Conservation (phyloP, 148 eudicot species). For the Dianthus caryophyllus region DNA sequence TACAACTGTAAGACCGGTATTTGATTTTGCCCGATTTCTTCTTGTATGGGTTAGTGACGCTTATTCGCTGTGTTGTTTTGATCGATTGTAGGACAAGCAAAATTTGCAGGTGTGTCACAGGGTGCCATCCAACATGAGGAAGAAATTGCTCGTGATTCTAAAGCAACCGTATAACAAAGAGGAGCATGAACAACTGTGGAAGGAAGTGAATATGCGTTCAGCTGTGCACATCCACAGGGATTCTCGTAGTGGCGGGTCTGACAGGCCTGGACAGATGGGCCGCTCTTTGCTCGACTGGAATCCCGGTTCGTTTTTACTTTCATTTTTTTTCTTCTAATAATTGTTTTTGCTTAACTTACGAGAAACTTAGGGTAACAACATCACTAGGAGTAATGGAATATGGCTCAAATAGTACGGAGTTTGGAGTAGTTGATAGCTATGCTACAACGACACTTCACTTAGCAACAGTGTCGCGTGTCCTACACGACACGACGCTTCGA, state of each 20-base stretch:
- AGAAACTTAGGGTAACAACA: background rate
- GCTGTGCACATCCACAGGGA: slow-evolving; percentile 24
- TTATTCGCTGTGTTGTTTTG: background rate
- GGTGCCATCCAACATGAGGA: slow-evolving; percentile 1
- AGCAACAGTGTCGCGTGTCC: no score
- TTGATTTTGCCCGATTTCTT: background rate
- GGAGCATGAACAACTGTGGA: slow-evolving; percentile 36
- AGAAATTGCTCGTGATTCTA: slow-evolving; percentile 23
- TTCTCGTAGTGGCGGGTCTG: slow-evolving; percentile 27
- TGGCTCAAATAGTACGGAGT: no score
- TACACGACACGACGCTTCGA: no score
- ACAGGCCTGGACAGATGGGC: slow-evolving; percentile 13
- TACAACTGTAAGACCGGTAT: background rate
- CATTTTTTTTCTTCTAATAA: no score
- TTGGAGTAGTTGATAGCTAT: no score
- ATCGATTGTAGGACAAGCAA: slow-evolving; percentile 17
- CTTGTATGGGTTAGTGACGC: background rate
- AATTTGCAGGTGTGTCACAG: background rate
- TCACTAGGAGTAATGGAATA: no score
- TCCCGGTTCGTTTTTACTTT: slow-evolving; percentile 29
- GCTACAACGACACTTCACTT: no score
- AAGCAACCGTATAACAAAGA: slow-evolving; percentile 19
- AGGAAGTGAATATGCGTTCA: slow-evolving; percentile 10
- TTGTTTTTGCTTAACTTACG: background rate
- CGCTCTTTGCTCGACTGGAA: slow-evolving; percentile 33